A percentile compares a stretch with the other conserved stretches of the same genome.
Conservation (phyloP, 2,329 filamentous ascomycete species). For the Colletotrichum neosansevieriae region DNA sequence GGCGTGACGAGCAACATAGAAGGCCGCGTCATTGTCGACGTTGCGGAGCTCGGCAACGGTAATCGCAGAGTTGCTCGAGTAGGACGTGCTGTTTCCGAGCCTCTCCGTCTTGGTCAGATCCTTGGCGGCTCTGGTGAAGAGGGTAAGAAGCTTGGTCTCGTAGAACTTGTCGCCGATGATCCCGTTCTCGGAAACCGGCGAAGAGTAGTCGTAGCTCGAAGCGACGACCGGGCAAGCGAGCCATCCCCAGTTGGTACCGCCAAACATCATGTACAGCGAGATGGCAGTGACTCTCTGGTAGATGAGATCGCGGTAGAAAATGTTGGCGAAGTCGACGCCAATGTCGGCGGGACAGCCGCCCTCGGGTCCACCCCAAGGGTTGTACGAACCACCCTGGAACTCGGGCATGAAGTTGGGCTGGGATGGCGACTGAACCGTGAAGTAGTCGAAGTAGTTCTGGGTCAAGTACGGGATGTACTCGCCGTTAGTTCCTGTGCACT, state of each 20-base stretch:
- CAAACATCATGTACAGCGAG: slow-evolving; percentile 74
- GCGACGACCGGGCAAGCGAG: slow-evolving; percentile 68
- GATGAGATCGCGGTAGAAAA: slow-evolving; percentile 74
- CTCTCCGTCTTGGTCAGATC: slow-evolving; percentile 68
- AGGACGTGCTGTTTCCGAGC: slow-evolving; percentile 57
- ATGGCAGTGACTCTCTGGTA: slow-evolving; percentile 70
- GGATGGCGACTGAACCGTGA: slow-evolving; percentile 49
- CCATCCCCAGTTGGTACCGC: slow-evolving; percentile 74
- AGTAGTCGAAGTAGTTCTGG: slow-evolving; percentile 43
- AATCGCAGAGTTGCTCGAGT: slow-evolving; percentile 64
- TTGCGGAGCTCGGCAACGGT: slow-evolving; percentile 69
- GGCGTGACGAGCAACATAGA: slow-evolving; percentile 69
- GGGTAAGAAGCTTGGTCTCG: slow-evolving; percentile 71
- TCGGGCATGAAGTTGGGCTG: slow-evolving; percentile 69
- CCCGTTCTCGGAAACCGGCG: slow-evolving; percentile 70
- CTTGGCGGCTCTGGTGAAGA: slow-evolving; percentile 69
- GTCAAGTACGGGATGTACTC: slow-evolving; percentile 59
- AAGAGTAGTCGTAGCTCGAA: slow-evolving; percentile 73
- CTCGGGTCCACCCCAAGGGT: slow-evolving; percentile 71
- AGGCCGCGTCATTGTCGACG: slow-evolving; percentile 66
- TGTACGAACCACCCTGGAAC: slow-evolving; percentile 71
- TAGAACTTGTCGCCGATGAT: slow-evolving; percentile 70
- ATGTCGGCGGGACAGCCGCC: slow-evolving; percentile 66
- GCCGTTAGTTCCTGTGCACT: slow-evolving; percentile 71
- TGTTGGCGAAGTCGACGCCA: slow-evolving; percentile 70